phyloP scores from a whole-genome alignment of 768 basidiomycete genomes.

The Saitozyma sp. region DNA sequence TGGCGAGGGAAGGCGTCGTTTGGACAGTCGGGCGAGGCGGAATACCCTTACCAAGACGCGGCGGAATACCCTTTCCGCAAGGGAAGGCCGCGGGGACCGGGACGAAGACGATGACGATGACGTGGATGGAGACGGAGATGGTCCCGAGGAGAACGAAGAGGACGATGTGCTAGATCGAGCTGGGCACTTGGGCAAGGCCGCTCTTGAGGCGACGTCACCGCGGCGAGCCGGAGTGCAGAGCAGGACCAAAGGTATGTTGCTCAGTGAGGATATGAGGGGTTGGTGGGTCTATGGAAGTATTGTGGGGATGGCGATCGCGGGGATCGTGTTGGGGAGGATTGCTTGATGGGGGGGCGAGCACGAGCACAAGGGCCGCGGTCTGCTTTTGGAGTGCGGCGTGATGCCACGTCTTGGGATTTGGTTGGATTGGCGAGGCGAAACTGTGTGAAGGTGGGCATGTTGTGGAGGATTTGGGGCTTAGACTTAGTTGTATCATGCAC shows the following conservation, averaged over 20 bases:
- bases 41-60: too few relatives aligned
- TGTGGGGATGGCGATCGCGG: not conserved
- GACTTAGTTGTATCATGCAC: too few relatives aligned
- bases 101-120: not conserved
- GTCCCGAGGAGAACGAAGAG: not conserved
- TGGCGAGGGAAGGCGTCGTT: too few relatives aligned
- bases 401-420: too few relatives aligned
- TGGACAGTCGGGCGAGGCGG: too few relatives aligned
- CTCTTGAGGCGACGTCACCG: too few relatives aligned
- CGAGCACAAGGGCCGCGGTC: not conserved
- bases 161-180: not conserved
- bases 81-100: not conserved
- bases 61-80: not conserved
- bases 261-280: constrained; percentile 7
- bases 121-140: not conserved
- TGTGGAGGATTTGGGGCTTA: too few relatives aligned
- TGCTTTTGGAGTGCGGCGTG: too few relatives aligned
- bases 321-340: not conserved
- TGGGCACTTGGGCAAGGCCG: not conserved
- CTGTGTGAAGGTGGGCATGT: too few relatives aligned
- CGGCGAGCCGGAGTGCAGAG: not conserved
- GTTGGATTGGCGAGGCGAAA: too few relatives aligned
- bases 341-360: not conserved
- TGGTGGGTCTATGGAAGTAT: constrained; percentile 12
- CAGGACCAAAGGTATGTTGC: not conserved